Base-by-base conservation (phyloP, 306 rosid genomes). In the Cyclanthera cordifolia region DNA sequence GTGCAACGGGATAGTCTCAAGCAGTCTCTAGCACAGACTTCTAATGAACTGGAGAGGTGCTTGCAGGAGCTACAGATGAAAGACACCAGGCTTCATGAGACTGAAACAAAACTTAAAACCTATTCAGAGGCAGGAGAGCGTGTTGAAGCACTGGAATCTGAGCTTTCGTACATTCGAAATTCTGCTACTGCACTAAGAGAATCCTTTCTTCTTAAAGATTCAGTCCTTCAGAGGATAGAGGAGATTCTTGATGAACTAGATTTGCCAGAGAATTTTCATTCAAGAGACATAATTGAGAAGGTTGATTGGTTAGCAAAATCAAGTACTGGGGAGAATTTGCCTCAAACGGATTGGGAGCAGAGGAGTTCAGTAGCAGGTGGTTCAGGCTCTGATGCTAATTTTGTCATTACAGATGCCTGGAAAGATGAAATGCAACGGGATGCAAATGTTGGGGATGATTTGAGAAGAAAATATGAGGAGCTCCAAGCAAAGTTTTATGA, bases 171-270 rank as follows among this genome's bases (percentile, higher is more conserved):
- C 79, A 94, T 94, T 71, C 99, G 99, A 71, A 94, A 94, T 82
- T 94, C 97, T 41, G 86, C 99, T 64, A 94, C 92, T 74, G 91
- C 90, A 59, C 80, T 94, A 75, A 82, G 99, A 76, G 99, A 94
- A 87, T 94, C 99, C 11, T 94, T 94, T 81, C 97, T 94, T 77
- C 95, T 85, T 45, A 94, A 94, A 78, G 99, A 94, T 82, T 94
- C 99, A 65, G 82, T 79, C 67, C 97, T 94, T 77, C 99, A 94
- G 87, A 85, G 96, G 78, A 90, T 94, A 80, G 99, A 94, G 82
- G 99, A 94, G 86, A 82, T 90, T 74, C 74, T 94, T 70, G 99
- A 94, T 77, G 97, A 88, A 77, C 81, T 90, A 43, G 99, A 94
- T 82, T 87, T 94, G 71, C 96, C 99, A 13, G 99, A 94, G 84